phyloP scores from a whole-genome alignment of 2,329 filamentous ascomycete genomes.

The Mollisia scopiformis region DNA sequence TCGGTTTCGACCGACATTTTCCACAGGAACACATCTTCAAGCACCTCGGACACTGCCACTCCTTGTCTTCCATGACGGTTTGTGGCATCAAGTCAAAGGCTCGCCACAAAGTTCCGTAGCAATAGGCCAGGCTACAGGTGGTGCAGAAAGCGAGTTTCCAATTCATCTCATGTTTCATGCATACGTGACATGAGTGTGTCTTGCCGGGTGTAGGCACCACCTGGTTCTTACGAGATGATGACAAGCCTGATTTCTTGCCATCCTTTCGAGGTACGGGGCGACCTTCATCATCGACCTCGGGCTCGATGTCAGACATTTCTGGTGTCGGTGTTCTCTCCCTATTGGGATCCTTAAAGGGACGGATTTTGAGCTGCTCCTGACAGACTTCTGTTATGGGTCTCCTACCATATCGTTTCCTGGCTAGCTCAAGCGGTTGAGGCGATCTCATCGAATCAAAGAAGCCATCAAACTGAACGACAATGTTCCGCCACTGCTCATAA shows the following conservation, averaged over 20 bases:
- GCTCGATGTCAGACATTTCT: conserved; percentile 50
- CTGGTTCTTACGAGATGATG: conserved; percentile 36
- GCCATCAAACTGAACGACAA: conserved; percentile 75
- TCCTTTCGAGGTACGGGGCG: conserved; percentile 65
- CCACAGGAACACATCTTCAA: conserved; percentile 85
- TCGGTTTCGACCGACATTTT: conserved; percentile 58
- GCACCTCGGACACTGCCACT: conserved; percentile 91
- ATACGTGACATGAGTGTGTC: conserved; percentile 76
- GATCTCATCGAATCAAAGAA: conserved; percentile 67
- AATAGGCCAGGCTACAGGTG: conserved; percentile 77
- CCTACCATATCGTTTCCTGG: conserved; percentile 66
- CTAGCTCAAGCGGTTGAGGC: conserved; percentile 71
- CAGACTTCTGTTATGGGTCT: conserved; percentile 92
- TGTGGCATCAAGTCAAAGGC: conserved; percentile 91
- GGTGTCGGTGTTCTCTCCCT: conserved; percentile 33
- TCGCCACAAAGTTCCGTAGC: conserved; percentile 90
- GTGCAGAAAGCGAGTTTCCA: conserved; percentile 88
- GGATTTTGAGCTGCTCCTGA: conserved; percentile 78
- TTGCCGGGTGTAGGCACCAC: conserved; percentile 50
- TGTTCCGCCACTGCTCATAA: conserved; percentile 81
- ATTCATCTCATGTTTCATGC: conserved; percentile 74
- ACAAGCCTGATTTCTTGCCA: conserved; percentile 49
- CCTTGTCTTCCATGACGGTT: conserved; percentile 74
- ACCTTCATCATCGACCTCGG: conserved; percentile 67
- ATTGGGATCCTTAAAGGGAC: conserved; percentile 83